phyloP scores from a whole-genome alignment of 306 rosid genomes.

The Astragalus membranaceus region DNA sequence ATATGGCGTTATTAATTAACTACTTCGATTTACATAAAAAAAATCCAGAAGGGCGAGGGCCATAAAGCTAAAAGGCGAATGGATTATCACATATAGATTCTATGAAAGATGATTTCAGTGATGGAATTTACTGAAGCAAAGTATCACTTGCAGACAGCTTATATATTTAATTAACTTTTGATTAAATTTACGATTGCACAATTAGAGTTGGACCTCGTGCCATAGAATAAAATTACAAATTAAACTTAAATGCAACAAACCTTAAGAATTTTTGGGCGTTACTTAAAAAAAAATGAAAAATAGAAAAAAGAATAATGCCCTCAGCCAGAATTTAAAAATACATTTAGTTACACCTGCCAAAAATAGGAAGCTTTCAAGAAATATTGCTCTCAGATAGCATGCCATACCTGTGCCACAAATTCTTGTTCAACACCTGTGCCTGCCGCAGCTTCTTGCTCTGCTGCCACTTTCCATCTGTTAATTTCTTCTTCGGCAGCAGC shows the following conservation, averaged over 20 bases:
- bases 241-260: neutral
- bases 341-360: neutral
- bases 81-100: neutral
- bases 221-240: neutral
- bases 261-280: neutral
- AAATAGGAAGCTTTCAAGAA: neutral
- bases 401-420: slow-evolving; percentile 79
- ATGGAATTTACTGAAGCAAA: slow-evolving; percentile 6
- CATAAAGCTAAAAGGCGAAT: neutral
- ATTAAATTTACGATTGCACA: slow-evolving; percentile 1
- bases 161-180: neutral
- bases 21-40: neutral
- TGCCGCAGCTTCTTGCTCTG: slow-evolving; percentile 99
- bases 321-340: neutral
- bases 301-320: neutral
- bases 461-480: slow-evolving; percentile 93
- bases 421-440: slow-evolving; percentile 92
- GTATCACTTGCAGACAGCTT: neutral
- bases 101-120: neutral
- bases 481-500: slow-evolving; percentile 98
- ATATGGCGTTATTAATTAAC: neutral
- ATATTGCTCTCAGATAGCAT: slow-evolving; percentile 11
- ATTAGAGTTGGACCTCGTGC: neutral
- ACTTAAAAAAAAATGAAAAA: neutral
- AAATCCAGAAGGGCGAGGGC: neutral